A percentile compares a stretch with the other conserved stretches of the same genome.
phyloP scores from a whole-genome alignment of 108 stramenopile species.

The Schizochytrium sp. region DNA sequence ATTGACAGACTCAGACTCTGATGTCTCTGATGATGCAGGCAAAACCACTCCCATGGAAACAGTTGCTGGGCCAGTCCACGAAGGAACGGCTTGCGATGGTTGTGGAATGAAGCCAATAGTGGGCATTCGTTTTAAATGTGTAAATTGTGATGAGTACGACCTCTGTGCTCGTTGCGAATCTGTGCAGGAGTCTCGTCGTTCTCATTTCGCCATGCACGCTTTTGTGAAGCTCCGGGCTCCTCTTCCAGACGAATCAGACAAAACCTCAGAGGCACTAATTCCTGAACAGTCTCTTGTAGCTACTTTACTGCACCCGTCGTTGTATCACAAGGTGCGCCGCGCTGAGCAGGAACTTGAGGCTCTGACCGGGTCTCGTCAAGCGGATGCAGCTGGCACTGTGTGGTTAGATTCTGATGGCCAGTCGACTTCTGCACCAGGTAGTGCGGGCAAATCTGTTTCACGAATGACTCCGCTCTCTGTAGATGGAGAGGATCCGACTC shows the following conservation, averaged over 20 bases:
- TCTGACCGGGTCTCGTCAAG: background rate
- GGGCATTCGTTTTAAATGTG: slow-evolving; percentile 63
- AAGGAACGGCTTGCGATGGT: slow-evolving; percentile 60
- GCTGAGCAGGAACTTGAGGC: slow-evolving; percentile 44
- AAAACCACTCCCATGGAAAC: background rate
- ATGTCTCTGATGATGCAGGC: background rate
- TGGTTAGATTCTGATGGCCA: background rate
- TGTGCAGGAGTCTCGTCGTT: background rate
- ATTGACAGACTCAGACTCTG: background rate
- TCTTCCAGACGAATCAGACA: slow-evolving; percentile 19
- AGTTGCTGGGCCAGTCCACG: slow-evolving; percentile 23
- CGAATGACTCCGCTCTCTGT: background rate
- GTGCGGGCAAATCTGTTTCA: background rate
- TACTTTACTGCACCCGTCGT: slow-evolving; percentile 2
- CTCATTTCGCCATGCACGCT: slow-evolving; percentile 48
- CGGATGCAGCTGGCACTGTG: background rate
- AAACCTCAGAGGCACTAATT: slow-evolving; percentile 11
- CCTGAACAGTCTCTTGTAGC: slow-evolving; percentile 30
- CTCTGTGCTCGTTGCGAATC: slow-evolving; percentile 65
- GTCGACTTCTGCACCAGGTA: background rate
- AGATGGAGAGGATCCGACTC: background rate
- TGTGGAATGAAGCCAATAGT: slow-evolving; percentile 58
- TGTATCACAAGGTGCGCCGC: slow-evolving; percentile 5
- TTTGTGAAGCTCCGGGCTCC: slow-evolving; percentile 24
- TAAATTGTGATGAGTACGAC: slow-evolving; percentile 61